A percentile compares a stretch with the other conserved stretches of the same genome.
Evolutionary conservation across 176 grass and related monocot species (phyloP).

Genomic region (Phyllostachys edulis): DNA sequence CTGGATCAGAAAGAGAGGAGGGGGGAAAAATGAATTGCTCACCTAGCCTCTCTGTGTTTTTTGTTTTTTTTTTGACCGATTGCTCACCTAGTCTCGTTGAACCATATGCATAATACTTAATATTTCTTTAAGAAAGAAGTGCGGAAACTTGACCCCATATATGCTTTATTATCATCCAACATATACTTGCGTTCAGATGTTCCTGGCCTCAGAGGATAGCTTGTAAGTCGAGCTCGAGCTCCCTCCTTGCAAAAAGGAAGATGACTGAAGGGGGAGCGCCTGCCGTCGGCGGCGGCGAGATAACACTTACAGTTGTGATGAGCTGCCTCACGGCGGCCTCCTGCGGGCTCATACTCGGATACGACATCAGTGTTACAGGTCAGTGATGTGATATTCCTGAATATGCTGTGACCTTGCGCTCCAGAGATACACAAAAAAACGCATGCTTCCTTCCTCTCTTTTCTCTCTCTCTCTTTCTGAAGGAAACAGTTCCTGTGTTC

Average conservation of each 20-base stretch:
- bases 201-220: not conserved
- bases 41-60: not conserved
- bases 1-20: not conserved
- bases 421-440: not conserved
- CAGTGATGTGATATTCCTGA: not conserved
- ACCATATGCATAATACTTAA: not conserved
- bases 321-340: constrained; percentile 56
- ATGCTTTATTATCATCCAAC: not conserved
- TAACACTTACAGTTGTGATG: constrained; percentile 37
- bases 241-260: not conserved
- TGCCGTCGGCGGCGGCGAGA: not conserved
- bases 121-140: not conserved
- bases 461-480: not conserved
- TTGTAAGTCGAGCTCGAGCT: not conserved
- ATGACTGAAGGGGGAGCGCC: constrained; percentile 1
- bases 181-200: not conserved
- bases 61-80: not conserved
- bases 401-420: not conserved
- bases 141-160: not conserved
- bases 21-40: not conserved
- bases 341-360: constrained; percentile 50
- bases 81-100: no score
- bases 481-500: no score
- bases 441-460: not conserved
- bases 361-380: constrained; percentile 56